Percentiles rank a stretch among this genome's conserved stretches.
These are phyloP conservation scores for Macrophomina phaseolina DNA, from an alignment of 2,329 filamentous ascomycete species.

Conservation along the genomic window DNA sequence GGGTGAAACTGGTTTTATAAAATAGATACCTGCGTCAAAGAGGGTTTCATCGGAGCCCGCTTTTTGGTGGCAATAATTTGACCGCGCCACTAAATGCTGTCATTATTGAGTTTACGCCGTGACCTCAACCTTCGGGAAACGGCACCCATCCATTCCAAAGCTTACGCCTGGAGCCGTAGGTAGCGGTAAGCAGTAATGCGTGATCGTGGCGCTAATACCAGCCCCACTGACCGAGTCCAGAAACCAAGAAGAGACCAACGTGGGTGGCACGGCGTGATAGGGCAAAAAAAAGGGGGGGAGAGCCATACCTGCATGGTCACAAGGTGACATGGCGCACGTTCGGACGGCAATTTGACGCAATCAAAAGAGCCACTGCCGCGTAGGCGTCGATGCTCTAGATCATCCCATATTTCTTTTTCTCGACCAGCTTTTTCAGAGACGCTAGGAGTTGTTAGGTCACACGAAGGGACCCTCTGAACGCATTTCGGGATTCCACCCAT, in stretches of 20 bases:
- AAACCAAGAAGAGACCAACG: background rate
- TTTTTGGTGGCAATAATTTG: background rate
- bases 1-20: background rate
- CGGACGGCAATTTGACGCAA: background rate
- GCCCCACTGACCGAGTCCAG: background rate
- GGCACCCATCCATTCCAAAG: background rate
- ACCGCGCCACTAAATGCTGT: background rate
- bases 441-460: background rate
- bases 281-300: background rate
- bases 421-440: background rate
- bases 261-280: background rate
- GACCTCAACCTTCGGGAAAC: constrained; percentile 12
- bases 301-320: background rate
- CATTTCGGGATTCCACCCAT: background rate
- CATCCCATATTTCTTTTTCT: background rate
- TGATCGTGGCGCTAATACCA: constrained; percentile 1
- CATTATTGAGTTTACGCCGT: background rate
- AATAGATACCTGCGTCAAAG: background rate
- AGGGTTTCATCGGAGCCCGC: background rate
- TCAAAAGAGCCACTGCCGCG: background rate
- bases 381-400: background rate
- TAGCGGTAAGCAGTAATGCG: constrained; percentile 22
- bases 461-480: background rate
- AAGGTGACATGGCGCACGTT: background rate
- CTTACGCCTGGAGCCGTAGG: constrained; percentile 1